Percentiles rank a stretch among this genome's conserved stretches.
phyloP scores from a whole-genome alignment of 1,139 yeast species.

The Neolecta irregularis region DNA sequence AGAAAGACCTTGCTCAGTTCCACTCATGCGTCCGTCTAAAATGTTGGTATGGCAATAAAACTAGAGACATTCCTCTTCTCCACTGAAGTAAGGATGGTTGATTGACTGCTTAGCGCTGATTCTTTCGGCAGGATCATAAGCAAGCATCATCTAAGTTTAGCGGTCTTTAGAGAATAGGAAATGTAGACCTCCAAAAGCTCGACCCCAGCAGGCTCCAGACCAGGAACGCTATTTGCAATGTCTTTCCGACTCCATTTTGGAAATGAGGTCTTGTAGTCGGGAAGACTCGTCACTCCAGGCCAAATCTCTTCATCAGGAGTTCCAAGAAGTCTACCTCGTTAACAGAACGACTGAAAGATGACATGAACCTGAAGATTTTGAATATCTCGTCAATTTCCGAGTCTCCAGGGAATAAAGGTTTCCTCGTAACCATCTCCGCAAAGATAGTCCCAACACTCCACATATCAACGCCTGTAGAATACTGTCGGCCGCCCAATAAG shows the following conservation, averaged over 20 bases:
- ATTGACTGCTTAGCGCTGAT: constrained; percentile 90
- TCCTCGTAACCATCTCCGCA: constrained; percentile 98
- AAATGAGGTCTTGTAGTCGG: constrained; percentile 73
- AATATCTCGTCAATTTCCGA: constrained; percentile 88
- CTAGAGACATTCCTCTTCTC: no score
- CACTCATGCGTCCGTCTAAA: no score
- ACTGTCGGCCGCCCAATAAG: constrained; percentile 81
- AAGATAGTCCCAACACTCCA: constrained; percentile 98
- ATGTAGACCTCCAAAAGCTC: constrained; percentile 43
- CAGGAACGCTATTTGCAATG: constrained; percentile 59
- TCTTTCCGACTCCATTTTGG: constrained; percentile 62
- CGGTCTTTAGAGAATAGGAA: neutral
- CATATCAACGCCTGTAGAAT: constrained; percentile 90
- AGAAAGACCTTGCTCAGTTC: no score
- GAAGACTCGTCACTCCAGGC: constrained; percentile 82
- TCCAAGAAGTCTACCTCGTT: constrained; percentile 30
- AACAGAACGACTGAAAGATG: neutral
- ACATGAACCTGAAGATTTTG: constrained; percentile 73
- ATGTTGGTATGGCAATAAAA: no score
- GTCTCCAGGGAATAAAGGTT: constrained; percentile 90
- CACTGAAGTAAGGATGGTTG: constrained; percentile 64
- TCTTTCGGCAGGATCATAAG: constrained; percentile 86
- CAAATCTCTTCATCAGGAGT: constrained; percentile 91
- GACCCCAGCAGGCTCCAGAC: constrained; percentile 65
- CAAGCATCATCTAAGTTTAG: constrained; percentile 40